Conservation (phyloP, 1,284 basidiomycete genomes). For the Phellopilus nigrolimitatus region DNA sequence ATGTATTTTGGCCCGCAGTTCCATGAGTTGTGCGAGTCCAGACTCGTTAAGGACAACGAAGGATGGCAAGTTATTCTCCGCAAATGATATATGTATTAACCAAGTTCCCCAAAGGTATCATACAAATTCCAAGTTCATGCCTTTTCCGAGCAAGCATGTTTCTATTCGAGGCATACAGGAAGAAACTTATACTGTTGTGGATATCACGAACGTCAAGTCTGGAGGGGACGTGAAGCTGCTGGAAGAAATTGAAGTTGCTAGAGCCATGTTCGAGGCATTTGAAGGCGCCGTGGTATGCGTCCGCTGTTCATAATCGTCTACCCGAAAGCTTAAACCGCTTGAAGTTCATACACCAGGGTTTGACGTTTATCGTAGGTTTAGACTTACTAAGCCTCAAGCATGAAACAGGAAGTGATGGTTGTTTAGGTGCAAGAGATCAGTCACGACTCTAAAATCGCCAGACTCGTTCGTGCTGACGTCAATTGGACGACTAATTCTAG, state of each 20-base stretch:
- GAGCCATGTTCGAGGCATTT: slow-evolving; percentile 83
- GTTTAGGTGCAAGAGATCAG: slow-evolving; percentile 72
- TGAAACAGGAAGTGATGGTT: not conserved
- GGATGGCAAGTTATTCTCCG: slow-evolving; percentile 51
- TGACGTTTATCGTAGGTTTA: slow-evolving; percentile 60
- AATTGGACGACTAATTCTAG: slow-evolving; percentile 81
- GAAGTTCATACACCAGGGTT: slow-evolving; percentile 80
- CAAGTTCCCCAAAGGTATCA: slow-evolving; percentile 58
- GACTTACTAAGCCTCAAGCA: slow-evolving; percentile 4
- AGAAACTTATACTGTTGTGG: slow-evolving; percentile 74
- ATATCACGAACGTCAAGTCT: slow-evolving; percentile 46
- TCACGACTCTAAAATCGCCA: slow-evolving; percentile 75
- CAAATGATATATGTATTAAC: not conserved
- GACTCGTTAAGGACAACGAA: slow-evolving; percentile 57
- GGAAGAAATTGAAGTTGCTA: slow-evolving; percentile 84
- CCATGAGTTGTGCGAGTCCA: slow-evolving; percentile 50
- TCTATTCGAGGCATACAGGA: slow-evolving; percentile 77
- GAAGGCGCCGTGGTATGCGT: slow-evolving; percentile 68
- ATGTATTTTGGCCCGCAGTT: slow-evolving; percentile 69
- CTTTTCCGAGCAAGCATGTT: slow-evolving; percentile 70
- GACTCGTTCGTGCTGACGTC: slow-evolving; percentile 68
- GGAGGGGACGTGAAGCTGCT: slow-evolving; percentile 48
- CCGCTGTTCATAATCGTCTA: too few relatives aligned
- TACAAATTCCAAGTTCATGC: slow-evolving; percentile 71
- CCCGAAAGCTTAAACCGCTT: too few relatives aligned